Evolutionary conservation across 345 rosid genomes (phyloP).

Genomic region (Corchorus capsularis): DNA sequence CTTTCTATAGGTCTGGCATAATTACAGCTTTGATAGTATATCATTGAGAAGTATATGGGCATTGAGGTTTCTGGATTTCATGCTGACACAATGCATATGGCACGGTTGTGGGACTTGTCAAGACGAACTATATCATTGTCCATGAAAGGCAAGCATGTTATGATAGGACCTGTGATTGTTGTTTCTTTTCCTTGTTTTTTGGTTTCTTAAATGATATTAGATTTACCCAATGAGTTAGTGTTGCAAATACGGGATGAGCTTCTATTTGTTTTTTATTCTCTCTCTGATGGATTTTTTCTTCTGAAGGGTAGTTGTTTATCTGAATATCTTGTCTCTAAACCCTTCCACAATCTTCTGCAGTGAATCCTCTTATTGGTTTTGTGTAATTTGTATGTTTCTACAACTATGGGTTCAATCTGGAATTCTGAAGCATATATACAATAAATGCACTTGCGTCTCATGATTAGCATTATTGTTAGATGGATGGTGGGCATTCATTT

Average conservation of each 20-base stretch:
- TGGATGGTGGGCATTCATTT: neutral
- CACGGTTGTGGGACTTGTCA: too few species aligned
- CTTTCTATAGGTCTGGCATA: too few species aligned
- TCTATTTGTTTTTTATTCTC: neutral
- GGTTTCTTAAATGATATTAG: neutral
- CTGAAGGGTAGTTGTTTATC: neutral
- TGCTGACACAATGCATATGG: too few species aligned
- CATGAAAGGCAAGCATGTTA: constrained; percentile 56
- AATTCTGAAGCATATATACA: neutral
- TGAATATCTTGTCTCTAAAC: neutral
- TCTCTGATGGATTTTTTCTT: neutral
- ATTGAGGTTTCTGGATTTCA: too few species aligned
- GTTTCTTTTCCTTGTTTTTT: neutral
- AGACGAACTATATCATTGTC: constrained; percentile 53
- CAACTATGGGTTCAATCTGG: neutral
- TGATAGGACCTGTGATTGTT: neutral
- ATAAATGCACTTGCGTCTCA: neutral
- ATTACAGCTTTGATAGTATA: too few species aligned
- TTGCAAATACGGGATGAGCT: neutral
- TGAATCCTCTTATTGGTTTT: neutral
- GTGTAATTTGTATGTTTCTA: neutral
- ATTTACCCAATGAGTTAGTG: neutral
- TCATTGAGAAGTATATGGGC: too few species aligned
- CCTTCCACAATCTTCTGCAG: neutral
- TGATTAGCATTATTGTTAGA: neutral